These are phyloP conservation scores for Tolypocladium tundrense DNA, from an alignment of 2,329 filamentous ascomycete genomes.

Conservation along the genomic window DNA sequence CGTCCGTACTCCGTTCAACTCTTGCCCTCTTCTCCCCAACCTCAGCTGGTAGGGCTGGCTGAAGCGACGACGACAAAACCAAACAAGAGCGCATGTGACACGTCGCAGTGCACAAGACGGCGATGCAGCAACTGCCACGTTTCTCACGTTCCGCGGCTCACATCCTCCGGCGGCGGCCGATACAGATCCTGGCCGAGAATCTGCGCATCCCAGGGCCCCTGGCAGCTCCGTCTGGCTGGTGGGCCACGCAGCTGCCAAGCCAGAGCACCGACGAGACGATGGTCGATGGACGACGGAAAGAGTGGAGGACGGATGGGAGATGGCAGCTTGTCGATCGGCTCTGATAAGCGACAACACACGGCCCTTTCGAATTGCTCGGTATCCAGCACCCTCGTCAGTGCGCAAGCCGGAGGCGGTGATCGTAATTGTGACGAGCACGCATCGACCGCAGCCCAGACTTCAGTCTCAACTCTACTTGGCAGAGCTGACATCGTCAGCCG, in stretches of 20 bases:
- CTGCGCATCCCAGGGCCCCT: not conserved
- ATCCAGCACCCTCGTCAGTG: not conserved
- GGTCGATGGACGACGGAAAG: not conserved
- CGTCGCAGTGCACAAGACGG: not conserved
- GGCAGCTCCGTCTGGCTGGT: not conserved
- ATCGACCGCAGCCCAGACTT: not conserved
- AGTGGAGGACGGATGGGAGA: not conserved
- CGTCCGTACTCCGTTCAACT: too few species aligned
- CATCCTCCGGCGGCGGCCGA: not conserved
- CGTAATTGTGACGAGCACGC: not conserved
- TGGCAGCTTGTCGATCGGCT: not conserved
- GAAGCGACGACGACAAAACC: not conserved
- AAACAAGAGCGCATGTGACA: not conserved
- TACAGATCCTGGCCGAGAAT: not conserved
- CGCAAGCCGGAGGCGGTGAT: not conserved
- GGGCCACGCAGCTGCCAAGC: not conserved
- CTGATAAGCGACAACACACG: not conserved
- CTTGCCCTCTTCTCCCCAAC: not conserved
- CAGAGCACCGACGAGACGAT: not conserved
- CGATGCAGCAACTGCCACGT: not conserved
- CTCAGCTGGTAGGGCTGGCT: not conserved
- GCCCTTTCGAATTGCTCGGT: not conserved
- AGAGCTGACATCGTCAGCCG: not conserved
- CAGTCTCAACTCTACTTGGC: not conserved
- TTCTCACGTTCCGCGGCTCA: not conserved